Conservation (phyloP, 2,329 filamentous ascomycete genomes). For the Alternaria ethzedia region DNA sequence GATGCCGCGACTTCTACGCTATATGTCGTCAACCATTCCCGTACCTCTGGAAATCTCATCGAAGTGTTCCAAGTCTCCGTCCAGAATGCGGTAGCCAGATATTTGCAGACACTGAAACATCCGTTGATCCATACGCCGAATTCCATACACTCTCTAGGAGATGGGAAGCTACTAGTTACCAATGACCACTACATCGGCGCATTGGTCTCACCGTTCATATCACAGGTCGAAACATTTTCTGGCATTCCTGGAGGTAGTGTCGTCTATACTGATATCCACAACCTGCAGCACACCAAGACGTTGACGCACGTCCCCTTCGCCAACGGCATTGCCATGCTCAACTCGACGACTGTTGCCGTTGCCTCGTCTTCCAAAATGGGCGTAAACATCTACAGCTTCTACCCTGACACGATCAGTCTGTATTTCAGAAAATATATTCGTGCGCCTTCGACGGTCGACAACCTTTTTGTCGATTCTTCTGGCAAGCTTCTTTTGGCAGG, state of each 20-base stretch:
- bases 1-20: conserved; percentile 44
- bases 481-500: conserved; percentile 52
- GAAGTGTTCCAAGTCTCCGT: conserved; percentile 44
- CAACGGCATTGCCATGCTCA: conserved; percentile 51
- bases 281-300: conserved; percentile 15
- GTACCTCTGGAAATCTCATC: conserved; percentile 31
- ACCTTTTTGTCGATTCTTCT: conserved; percentile 46
- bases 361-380: conserved; percentile 44
- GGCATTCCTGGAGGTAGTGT: conserved; percentile 47
- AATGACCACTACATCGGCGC: conserved; percentile 52
- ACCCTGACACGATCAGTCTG: conserved; percentile 13
- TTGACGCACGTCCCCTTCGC: conserved; percentile 49
- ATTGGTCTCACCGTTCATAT: conserved; percentile 30
- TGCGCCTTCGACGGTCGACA: conserved; percentile 48
- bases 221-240: conserved; percentile 49
- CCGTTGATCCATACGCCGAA: conserved; percentile 48
- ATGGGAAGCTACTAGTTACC: conserved; percentile 46
- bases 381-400: conserved; percentile 45
- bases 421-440: conserved; percentile 16
- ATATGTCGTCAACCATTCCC: conserved; percentile 51
- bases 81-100: conserved; percentile 27
- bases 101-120: conserved; percentile 42
- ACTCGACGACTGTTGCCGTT: conserved; percentile 48
- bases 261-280: conserved; percentile 41
- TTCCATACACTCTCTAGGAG: conserved; percentile 44